Evolutionary conservation across 2,329 filamentous ascomycete genomes (phyloP), one percentile per base, ranked within the genome.

Genomic region (Verticillium nonalfalfae): DNA sequence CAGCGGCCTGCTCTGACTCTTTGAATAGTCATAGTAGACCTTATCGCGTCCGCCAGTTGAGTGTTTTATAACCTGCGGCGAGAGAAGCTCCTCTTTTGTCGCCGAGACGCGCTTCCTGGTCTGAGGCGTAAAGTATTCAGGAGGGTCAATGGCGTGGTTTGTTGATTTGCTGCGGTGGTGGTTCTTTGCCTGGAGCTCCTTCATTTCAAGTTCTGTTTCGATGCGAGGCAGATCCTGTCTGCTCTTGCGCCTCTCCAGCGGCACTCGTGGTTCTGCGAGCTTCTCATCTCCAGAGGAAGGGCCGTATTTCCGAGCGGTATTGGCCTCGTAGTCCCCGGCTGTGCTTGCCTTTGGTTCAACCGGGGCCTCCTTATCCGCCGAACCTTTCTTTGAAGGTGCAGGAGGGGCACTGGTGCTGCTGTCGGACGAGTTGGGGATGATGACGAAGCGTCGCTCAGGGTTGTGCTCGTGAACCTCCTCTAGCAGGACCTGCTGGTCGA

Each of bases 401-500:
- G 21, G 3, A 2, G n/a, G 50, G 11, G 54, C 26, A 31, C 18
- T 31, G 10, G n/a, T 21, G 34, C 15, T 36, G 40, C 26, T 33
- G 9, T 36, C 63, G 59, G 64, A 14, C 57, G 71, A 64, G 39
- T 75, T 73, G 52, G 77, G 72, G 33, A 89, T 74, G 40, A 89
- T 74, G 9, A 90, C 85, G 67, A 88, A 91, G 45, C 88, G 83
- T 40, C 85, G 81, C 70, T 91, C 89, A 4, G 81, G 79, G 66
- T 85, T 86, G 67, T 80, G 71, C 58, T 85, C 81, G 66, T 79
- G 76, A 59, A 90, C 83, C 61, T 89, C 85, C 60, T 88, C 75
- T 31, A 93, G 77, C 57, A 93, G 78, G 13, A 86, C 86, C 33
- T 86, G 76, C 69, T 93, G 90, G 59, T 93, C 88, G 62, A 88